phyloP scores from a whole-genome alignment of 2,329 filamentous ascomycete species.

The Talaromyces marneffei region DNA sequence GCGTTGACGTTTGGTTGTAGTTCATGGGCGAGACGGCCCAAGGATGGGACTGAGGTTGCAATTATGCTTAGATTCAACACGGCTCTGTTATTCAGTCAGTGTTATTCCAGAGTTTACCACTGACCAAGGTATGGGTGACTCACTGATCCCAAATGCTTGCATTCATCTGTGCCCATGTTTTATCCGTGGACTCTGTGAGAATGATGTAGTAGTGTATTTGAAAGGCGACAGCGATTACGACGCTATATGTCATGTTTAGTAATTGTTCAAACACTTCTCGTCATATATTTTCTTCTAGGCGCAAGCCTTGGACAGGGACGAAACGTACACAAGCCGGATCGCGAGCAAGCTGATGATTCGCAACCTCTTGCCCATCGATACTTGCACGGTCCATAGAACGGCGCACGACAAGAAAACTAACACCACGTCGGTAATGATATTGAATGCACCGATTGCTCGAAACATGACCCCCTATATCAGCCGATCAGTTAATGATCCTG shows the following conservation, averaged over 20 bases:
- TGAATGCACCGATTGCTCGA: conserved; percentile 16
- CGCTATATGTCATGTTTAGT: not conserved
- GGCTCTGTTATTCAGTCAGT: conserved; percentile 8
- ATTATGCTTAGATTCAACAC: conserved; percentile 24
- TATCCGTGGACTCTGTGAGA: conserved; percentile 1
- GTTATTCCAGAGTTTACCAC: not conserved
- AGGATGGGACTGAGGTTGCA: conserved; percentile 22
- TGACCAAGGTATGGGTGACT: not conserved
- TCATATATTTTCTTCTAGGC: not conserved
- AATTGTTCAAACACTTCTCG: not conserved
- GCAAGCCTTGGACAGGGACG: too few relatives aligned
- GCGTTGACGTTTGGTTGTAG: conserved; percentile 15
- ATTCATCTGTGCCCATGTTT: conserved; percentile 18
- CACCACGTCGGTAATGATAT: conserved; percentile 17
- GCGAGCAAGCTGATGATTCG: conserved; percentile 19
- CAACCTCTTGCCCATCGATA: conserved; percentile 16
- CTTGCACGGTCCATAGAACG: conserved; percentile 18
- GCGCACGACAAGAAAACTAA: conserved; percentile 18
- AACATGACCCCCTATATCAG: conserved; percentile 15
- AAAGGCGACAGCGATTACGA: conserved; percentile 15
- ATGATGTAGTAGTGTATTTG: conserved; percentile 19
- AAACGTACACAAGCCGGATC: conserved; percentile 16
- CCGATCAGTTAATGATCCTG: not conserved
- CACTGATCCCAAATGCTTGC: conserved; percentile 19
- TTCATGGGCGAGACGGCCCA: conserved; percentile 24